Conservation (phyloP, 2,329 filamentous ascomycete species). For the Claviceps quebecensis region DNA sequence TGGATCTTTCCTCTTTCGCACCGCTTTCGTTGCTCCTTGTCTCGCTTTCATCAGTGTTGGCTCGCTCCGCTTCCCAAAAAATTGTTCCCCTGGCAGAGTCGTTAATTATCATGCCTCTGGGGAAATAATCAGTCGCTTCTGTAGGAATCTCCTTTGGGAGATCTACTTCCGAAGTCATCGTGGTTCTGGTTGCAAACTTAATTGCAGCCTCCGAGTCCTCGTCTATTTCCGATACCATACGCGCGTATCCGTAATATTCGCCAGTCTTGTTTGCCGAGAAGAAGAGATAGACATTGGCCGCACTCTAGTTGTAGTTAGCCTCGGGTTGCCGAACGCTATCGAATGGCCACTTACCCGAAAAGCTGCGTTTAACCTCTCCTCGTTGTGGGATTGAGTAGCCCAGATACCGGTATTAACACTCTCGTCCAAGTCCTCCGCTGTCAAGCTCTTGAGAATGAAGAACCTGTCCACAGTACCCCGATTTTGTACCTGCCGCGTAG, state of each 20-base stretch:
- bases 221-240: slow-evolving; percentile 75
- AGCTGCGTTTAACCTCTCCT: slow-evolving; percentile 66
- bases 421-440: slow-evolving; percentile 74
- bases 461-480: slow-evolving; percentile 29
- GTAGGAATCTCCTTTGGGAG: slow-evolving; percentile 47
- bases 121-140: slow-evolving; percentile 61
- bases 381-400: slow-evolving; percentile 92
- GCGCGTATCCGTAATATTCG: slow-evolving; percentile 90
- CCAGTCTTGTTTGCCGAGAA: slow-evolving; percentile 97
- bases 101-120: slow-evolving; percentile 77
- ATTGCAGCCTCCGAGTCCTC: slow-evolving; percentile 58
- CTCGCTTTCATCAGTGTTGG: slow-evolving; percentile 30
- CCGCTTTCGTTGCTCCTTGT: slow-evolving; percentile 24
- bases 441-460: slow-evolving; percentile 88
- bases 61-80: slow-evolving; percentile 77
- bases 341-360: slow-evolving; percentile 50
- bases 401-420: slow-evolving; percentile 81
- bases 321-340: not conserved
- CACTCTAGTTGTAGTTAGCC: slow-evolving; percentile 33
- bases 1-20: slow-evolving; percentile 32
- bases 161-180: slow-evolving; percentile 36
- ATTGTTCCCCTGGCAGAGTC: slow-evolving; percentile 90
- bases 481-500: not conserved
- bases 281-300: slow-evolving; percentile 76
- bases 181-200: slow-evolving; percentile 52